phyloP scores from a whole-genome alignment of 169 alveolate species.

The Theileria sp. region DNA sequence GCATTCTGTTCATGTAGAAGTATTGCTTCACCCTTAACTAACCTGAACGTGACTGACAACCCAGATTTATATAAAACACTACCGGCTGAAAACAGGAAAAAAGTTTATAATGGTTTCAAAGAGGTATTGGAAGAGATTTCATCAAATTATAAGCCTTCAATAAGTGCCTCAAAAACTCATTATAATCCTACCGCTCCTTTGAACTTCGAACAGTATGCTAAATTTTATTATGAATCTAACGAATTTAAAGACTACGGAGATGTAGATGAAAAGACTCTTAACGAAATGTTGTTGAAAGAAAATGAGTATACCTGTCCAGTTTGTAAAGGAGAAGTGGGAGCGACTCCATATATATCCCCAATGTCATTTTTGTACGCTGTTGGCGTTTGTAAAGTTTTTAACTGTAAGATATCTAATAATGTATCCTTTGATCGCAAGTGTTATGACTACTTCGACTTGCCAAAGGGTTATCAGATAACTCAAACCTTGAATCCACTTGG shows the following conservation, averaged over 20 bases:
- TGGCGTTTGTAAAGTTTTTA: constrained; percentile 53
- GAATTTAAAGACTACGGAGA: neutral
- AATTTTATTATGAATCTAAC: neutral
- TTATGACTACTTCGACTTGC: constrained; percentile 75
- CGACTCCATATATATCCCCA: constrained; percentile 62
- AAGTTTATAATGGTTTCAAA: constrained; percentile 19
- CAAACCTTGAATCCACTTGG: constrained; percentile 72
- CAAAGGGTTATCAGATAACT: constrained; percentile 77
- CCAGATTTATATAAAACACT: constrained; percentile 7
- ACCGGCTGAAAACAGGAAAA: neutral
- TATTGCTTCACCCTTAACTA: constrained; percentile 31
- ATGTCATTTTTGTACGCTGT: constrained; percentile 67
- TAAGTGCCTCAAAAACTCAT: constrained; percentile 12
- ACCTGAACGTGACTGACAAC: neutral
- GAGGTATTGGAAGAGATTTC: constrained; percentile 12
- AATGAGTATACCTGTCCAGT: constrained; percentile 68
- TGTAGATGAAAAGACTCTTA: constrained; percentile 1
- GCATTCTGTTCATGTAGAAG: constrained; percentile 70
- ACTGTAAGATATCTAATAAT: constrained; percentile 50
- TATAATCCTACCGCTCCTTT: neutral
- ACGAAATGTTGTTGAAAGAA: constrained; percentile 14
- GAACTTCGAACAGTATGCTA: constrained; percentile 19
- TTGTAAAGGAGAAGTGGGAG: constrained; percentile 77
- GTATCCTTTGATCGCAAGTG: constrained; percentile 71
- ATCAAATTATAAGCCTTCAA: neutral